phyloP scores from a whole-genome alignment of 2,329 filamentous ascomycete species.

The Fusarium sp. region DNA sequence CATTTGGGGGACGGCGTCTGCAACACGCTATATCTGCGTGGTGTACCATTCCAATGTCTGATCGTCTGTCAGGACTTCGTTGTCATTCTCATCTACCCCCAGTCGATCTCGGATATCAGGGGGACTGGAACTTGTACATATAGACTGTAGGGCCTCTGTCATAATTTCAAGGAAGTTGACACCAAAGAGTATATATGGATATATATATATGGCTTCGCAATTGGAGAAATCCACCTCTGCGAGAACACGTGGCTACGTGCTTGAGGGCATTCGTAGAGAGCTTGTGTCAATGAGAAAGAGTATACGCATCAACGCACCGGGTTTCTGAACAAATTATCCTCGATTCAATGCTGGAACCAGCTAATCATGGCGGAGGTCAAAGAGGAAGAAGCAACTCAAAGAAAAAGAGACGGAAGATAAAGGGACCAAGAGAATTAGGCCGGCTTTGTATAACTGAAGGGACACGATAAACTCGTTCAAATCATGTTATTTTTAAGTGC shows the following conservation, averaged over 20 bases:
- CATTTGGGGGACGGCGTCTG: neutral
- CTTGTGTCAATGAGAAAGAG: neutral
- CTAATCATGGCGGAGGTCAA: neutral
- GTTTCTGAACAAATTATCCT: neutral
- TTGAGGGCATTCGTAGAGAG: neutral
- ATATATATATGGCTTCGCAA: no score
- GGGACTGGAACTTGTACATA: neutral
- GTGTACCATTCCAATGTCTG: neutral
- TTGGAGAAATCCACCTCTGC: no score
- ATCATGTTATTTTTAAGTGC: no score
- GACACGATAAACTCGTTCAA: no score
- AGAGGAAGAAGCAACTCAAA: neutral
- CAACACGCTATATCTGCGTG: neutral
- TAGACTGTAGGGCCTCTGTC: no score
- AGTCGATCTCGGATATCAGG: neutral
- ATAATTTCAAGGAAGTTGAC: neutral
- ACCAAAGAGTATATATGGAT: no score
- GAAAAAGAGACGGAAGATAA: no score
- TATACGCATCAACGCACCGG: neutral
- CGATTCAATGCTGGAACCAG: no score
- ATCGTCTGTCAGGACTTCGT: neutral
- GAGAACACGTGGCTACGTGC: no score
- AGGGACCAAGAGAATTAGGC: no score
- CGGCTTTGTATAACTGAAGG: no score
- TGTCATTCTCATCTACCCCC: neutral